Percentiles rank a stretch among this genome's conserved stretches.
Conservation (phyloP, 208 protist species). For the Wallacemonas sp. region DNA sequence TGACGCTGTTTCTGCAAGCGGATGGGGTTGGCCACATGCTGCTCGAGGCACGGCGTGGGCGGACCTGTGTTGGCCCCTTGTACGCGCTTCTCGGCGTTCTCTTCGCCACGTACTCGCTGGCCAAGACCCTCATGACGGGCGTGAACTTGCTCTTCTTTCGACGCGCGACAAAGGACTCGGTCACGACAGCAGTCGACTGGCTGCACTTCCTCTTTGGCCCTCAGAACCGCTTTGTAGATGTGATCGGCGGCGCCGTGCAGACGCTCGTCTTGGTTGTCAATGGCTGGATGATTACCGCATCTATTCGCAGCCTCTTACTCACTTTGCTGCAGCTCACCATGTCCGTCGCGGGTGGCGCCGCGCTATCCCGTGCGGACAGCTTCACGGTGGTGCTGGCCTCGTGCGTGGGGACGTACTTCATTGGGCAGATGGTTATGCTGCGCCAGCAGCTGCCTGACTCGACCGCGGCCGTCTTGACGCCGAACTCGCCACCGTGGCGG, state of each 20-base stretch:
- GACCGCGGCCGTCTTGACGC: neutral
- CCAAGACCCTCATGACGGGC: slow-evolving; percentile 48
- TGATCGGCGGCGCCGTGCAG: slow-evolving; percentile 31
- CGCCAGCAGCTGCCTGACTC: slow-evolving; percentile 39
- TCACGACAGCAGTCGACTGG: slow-evolving; percentile 47
- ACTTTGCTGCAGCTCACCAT: slow-evolving; percentile 72
- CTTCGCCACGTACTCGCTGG: slow-evolving; percentile 54
- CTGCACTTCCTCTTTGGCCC: slow-evolving; percentile 14
- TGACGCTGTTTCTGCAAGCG: slow-evolving; percentile 72
- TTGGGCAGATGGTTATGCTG: slow-evolving; percentile 72
- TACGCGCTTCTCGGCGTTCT: slow-evolving; percentile 46
- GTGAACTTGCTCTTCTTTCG: slow-evolving; percentile 39
- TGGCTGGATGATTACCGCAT: slow-evolving; percentile 60
- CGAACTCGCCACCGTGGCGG: slow-evolving; percentile 8
- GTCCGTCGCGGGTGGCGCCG: slow-evolving; percentile 43
- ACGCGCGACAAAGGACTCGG: slow-evolving; percentile 50
- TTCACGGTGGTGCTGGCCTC: slow-evolving; percentile 60
- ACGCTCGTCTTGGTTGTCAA: slow-evolving; percentile 67
- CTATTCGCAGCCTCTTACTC: slow-evolving; percentile 79
- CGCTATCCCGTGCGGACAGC: slow-evolving; percentile 51
- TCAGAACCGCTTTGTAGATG: slow-evolving; percentile 17
- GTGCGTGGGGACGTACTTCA: slow-evolving; percentile 70
- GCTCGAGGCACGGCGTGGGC: slow-evolving; percentile 44
- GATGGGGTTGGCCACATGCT: slow-evolving; percentile 59
- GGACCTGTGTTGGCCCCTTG: slow-evolving; percentile 43